Evolutionary conservation across 257 asterid species (phyloP), one percentile per base, ranked within the genome.

Genomic region (Solanum pimpinellifolium): DNA sequence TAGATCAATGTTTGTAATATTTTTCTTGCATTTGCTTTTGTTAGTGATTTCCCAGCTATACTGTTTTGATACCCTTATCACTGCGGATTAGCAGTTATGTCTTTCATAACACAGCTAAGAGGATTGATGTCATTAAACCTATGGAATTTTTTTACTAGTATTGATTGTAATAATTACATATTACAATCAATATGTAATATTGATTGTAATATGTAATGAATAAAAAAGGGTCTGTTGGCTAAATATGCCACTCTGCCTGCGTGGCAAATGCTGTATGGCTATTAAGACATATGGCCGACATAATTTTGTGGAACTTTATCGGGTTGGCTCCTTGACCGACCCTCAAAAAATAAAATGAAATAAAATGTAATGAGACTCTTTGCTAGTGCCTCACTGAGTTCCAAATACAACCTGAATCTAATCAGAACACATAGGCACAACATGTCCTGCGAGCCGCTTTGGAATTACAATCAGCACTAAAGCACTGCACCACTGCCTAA

Each of bases 261-360:
- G 60, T 44, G 90, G 90, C 27, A 44, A 60, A 90, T n/a, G 93
- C 93, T 86, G 89, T 91, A 88, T 95, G 98, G 98, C 90, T 89
- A 94, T 95, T 98, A 92, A 95, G 98, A 90, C 98, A 95, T 94
- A 94, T 95, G 98, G 96, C 96, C 93, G 95, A 91, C 95, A 93
- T 84, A 90, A 93, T 95, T 95, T 93, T 93, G 25, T 95, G 95
- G 92, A 60, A 42, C 6, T 0, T 0, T 11, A 89, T 41, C 92
- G 95, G 96, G 93, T 94, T 93, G 97, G 94, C 92, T 78, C 69
- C 78, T 73, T 90, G 93, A 94, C 89, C 94, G 93, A 92, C 90
- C 97, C 95, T 94, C 89, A 62, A 62, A 62, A 62, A n/a, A n/a
- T 62, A 62, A n/a, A 62, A 42, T 42, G 11, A 42, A 42, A 62